A percentile compares a stretch with the other conserved stretches of the same genome.
Evolutionary conservation across 352 stramenopile species (phyloP).

Genomic region (Thalassiosira mediterranea): DNA sequence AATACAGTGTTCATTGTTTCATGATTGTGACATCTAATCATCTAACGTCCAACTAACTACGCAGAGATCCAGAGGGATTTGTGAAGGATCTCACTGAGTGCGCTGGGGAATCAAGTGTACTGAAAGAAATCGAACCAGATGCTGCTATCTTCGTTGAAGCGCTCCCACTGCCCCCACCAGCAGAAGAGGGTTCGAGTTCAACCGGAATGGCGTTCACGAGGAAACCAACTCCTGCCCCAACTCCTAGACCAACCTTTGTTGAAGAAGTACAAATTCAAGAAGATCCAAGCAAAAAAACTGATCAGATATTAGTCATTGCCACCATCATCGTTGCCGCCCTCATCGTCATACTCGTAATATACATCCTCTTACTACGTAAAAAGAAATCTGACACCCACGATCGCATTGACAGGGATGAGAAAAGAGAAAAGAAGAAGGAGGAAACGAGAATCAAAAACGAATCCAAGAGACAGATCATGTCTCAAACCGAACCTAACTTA

Average conservation of each 20-base stretch:
- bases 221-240: slow-evolving; percentile 7
- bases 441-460: slow-evolving; percentile 6
- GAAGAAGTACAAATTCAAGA: neutral
- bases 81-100: slow-evolving; percentile 35
- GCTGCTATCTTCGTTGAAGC: neutral
- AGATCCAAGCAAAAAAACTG: slow-evolving; percentile 2
- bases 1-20: too few relatives aligned
- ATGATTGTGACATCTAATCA: too few relatives aligned
- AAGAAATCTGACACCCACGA: slow-evolving; percentile 9
- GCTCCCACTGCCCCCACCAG: too few relatives aligned
- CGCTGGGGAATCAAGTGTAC: neutral
- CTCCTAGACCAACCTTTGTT: neutral
- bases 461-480: too few relatives aligned
- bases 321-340: slow-evolving; percentile 27
- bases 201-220: slow-evolving; percentile 8
- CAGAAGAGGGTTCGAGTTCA: neutral
- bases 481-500: too few relatives aligned
- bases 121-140: slow-evolving; percentile 7
- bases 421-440: slow-evolving; percentile 8
- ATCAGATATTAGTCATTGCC: slow-evolving; percentile 30
- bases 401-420: slow-evolving; percentile 15
- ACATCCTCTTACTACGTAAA: slow-evolving; percentile 27
- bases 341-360: slow-evolving; percentile 32
- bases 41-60: too few relatives aligned
- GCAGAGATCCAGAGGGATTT: slow-evolving; percentile 22